phyloP scores from a whole-genome alignment of 2,329 filamentous ascomycete genomes.

The Arachnopeziza araneosa region DNA sequence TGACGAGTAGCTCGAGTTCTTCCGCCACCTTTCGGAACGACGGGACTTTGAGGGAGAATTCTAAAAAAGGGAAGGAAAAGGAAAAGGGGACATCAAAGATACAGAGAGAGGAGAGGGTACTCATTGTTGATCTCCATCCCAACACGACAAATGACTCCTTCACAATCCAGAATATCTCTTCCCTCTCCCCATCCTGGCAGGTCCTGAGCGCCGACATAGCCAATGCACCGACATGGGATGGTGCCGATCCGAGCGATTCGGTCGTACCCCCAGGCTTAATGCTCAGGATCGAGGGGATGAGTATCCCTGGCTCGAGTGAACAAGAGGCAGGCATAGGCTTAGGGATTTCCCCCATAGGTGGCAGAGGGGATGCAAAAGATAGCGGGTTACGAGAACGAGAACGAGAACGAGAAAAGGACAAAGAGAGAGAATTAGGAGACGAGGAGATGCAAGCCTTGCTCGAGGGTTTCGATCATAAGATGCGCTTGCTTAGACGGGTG shows the following conservation, averaged over 20 bases:
- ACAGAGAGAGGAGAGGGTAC: conserved; percentile 35
- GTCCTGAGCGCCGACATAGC: conserved; percentile 48
- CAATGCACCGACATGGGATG: conserved; percentile 56
- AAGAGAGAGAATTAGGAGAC: conserved; percentile 18
- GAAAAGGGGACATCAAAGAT: conserved; percentile 1
- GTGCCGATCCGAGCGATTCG: conserved; percentile 36
- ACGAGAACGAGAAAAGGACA: conserved; percentile 4
- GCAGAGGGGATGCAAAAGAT: conserved; percentile 4
- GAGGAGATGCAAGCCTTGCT: conserved; percentile 48
- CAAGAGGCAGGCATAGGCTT: neutral
- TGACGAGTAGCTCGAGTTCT: neutral
- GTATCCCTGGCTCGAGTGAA: conserved; percentile 33
- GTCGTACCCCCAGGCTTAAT: conserved; percentile 40
- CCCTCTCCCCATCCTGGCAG: conserved; percentile 70
- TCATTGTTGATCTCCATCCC: conserved; percentile 48
- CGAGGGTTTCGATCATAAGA: conserved; percentile 52
- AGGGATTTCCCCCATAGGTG: conserved; percentile 1
- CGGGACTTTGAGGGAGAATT: neutral
- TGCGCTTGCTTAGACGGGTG: conserved; percentile 45
- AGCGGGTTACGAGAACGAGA: neutral
- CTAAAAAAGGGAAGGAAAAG: neutral
- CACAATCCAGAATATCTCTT: conserved; percentile 62
- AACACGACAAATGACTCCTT: conserved; percentile 37
- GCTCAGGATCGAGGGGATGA: conserved; percentile 54
- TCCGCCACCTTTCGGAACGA: neutral